phyloP scores from a whole-genome alignment of 2,329 filamentous ascomycete genomes.

The Fusarium continuum region DNA sequence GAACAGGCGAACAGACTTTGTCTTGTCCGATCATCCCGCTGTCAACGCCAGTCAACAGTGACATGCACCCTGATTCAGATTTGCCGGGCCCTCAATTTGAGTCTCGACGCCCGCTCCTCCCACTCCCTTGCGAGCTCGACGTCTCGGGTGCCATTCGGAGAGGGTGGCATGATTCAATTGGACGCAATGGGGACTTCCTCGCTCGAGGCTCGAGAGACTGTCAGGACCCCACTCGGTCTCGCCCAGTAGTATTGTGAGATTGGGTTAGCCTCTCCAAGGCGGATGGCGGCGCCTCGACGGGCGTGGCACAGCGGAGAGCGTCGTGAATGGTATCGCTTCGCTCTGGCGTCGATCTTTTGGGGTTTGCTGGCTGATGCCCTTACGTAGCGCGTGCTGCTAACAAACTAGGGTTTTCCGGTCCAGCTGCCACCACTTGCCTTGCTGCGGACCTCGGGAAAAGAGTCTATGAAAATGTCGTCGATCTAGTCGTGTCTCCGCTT shows the following conservation, averaged over 20 bases:
- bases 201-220: conserved; percentile 1
- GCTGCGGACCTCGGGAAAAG: too few species aligned
- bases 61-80: conserved; percentile 16
- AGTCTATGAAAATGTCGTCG: background rate
- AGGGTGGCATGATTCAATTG: conserved; percentile 2
- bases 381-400: conserved; percentile 2
- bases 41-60: conserved; percentile 9
- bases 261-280: conserved; percentile 5
- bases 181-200: background rate
- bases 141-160: background rate
- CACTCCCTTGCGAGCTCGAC: background rate
- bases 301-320: conserved; percentile 9
- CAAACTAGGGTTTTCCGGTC: background rate
- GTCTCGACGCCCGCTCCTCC: conserved; percentile 7
- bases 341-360: background rate
- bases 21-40: conserved; percentile 4
- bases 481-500: conserved; percentile 1
- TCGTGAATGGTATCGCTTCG: conserved; percentile 23
- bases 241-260: conserved; percentile 3
- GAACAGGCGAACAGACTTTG: conserved; percentile 2
- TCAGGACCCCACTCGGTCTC: conserved; percentile 15
- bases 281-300: conserved; percentile 17
- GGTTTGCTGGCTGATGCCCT: background rate
- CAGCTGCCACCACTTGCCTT: conserved; percentile 14
- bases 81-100: background rate